These are phyloP conservation scores for Ophiostoma pallidulum DNA, from an alignment of 2,329 filamentous ascomycete species.

Conservation along the genomic window DNA sequence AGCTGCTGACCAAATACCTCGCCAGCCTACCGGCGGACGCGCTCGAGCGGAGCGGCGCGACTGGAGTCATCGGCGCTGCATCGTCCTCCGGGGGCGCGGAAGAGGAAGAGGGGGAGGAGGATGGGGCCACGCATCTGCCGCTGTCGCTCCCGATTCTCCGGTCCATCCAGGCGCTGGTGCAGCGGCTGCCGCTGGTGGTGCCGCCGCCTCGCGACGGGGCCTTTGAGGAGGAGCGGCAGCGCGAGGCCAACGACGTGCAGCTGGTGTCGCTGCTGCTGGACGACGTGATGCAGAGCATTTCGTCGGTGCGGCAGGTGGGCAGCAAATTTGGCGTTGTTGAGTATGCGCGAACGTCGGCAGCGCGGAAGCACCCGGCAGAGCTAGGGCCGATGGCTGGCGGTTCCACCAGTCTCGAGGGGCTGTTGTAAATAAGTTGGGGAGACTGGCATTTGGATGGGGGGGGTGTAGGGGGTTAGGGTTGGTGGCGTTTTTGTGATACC, in stretches of 20 bases:
- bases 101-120: too few relatives aligned
- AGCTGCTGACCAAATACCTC: constrained; percentile 68
- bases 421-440: too few relatives aligned
- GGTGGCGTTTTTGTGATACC: too few relatives aligned
- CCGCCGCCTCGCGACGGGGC: constrained; percentile 52
- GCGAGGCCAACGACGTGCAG: constrained; percentile 76
- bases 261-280: constrained; percentile 64
- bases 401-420: too few relatives aligned
- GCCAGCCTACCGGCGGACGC: constrained; percentile 59
- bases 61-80: too few relatives aligned
- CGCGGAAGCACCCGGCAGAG: constrained; percentile 11
- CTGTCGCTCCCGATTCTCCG: constrained; percentile 68
- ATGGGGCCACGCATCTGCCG: too few relatives aligned
- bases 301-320: constrained; percentile 62
- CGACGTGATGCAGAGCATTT: constrained; percentile 62
- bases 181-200: constrained; percentile 70
- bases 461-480: too few relatives aligned
- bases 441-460: too few relatives aligned
- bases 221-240: constrained; percentile 61
- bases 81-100: too few relatives aligned
- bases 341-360: constrained; percentile 18
- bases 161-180: constrained; percentile 77
- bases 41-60: too few relatives aligned
- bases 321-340: constrained; percentile 61
- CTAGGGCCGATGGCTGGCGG: neutral